These are phyloP conservation scores for Cymodocea nodosa DNA, from an alignment of 116 monocot species.

Conservation along the genomic window DNA sequence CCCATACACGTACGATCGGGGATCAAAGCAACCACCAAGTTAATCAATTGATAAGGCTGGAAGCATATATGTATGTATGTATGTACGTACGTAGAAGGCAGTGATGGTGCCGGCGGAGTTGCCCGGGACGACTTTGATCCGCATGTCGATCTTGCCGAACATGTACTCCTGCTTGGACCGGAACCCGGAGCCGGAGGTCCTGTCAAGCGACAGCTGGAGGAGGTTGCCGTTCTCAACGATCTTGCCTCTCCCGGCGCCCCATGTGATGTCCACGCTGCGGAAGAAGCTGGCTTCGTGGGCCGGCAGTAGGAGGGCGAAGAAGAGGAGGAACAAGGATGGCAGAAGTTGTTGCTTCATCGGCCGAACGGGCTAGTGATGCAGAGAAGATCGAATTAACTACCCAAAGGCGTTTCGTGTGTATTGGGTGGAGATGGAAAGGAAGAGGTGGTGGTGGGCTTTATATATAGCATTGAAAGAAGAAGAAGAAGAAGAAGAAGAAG, in stretches of 20 bases:
- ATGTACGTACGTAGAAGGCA: constrained; percentile 12
- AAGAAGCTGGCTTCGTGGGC: constrained; percentile 1
- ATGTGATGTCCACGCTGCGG: constrained; percentile 17
- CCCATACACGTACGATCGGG: no score
- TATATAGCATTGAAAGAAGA: no score
- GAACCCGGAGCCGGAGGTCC: constrained; percentile 32
- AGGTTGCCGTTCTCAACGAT: constrained; percentile 27
- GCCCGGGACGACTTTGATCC: constrained; percentile 18
- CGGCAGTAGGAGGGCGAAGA: not conserved
- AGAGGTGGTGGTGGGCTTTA: no score
- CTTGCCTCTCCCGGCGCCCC: constrained; percentile 30
- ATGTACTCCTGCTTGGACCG: constrained; percentile 27
- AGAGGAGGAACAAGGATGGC: no score
- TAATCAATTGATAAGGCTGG: no score
- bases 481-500: no score
- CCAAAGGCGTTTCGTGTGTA: no score
- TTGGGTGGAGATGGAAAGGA: no score
- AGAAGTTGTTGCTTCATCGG: no score
- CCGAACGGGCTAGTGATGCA: no score
- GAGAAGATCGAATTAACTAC: no score
- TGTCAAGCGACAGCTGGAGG: constrained; percentile 29
- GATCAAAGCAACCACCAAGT: no score
- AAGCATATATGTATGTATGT: not conserved
- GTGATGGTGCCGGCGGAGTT: constrained; percentile 26
- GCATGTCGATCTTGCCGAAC: constrained; percentile 28